phyloP scores from a whole-genome alignment of 2,329 filamentous ascomycete species.

The Penicillium sp. region DNA sequence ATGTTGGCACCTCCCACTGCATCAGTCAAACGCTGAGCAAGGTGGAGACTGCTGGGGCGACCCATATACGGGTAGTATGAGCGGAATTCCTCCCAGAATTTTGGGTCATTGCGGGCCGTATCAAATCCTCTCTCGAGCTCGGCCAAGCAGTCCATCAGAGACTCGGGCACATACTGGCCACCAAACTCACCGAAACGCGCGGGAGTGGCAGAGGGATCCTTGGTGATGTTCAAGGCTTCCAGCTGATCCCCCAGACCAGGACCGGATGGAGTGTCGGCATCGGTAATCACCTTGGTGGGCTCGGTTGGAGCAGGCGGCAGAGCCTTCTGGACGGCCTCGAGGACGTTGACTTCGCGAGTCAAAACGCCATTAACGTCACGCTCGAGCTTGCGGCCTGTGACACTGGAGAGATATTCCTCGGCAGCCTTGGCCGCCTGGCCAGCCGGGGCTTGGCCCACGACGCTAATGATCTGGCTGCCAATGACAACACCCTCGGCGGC shows the following conservation, averaged over 20 bases:
- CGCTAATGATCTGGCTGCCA: conserved; percentile 88
- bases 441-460: conserved; percentile 61
- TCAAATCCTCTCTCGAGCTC: conserved; percentile 91
- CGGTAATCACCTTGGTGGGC: conserved; percentile 61
- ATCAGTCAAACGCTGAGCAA: conserved; percentile 81
- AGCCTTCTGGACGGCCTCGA: conserved; percentile 60
- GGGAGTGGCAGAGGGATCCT: conserved; percentile 57
- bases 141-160: conserved; percentile 90
- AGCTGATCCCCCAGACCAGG: conserved; percentile 75
- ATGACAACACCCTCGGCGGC: conserved; percentile 94
- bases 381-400: conserved; percentile 53
- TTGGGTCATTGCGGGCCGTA: conserved; percentile 73
- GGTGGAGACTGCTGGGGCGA: conserved; percentile 82
- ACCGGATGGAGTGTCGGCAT: conserved; percentile 50
- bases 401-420: conserved; percentile 76
- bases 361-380: conserved; percentile 42
- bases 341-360: conserved; percentile 62
- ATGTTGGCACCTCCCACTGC: conserved; percentile 89
- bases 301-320: conserved; percentile 47
- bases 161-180: conserved; percentile 95
- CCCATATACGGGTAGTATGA: conserved; percentile 98
- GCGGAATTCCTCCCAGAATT: conserved; percentile 95
- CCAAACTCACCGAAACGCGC: conserved; percentile 92
- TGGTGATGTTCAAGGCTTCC: conserved; percentile 67
- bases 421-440: conserved; percentile 66